Evolutionary conservation across 1,284 basidiomycete species (phyloP).

Genomic region (Trichosporon asahii): DNA sequence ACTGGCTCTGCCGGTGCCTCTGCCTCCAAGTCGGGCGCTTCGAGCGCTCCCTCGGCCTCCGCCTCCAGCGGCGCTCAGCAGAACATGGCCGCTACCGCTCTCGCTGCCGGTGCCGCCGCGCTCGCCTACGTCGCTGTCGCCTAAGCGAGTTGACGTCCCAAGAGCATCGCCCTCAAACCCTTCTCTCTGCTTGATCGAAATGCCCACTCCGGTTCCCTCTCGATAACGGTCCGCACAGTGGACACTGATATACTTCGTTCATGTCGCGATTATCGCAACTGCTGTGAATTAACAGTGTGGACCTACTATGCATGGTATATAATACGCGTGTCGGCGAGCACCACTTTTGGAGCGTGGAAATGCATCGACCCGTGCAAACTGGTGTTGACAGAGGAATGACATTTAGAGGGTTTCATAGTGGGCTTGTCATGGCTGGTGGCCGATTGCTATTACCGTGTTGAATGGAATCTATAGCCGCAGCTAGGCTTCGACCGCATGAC

Average conservation of each 20-base stretch:
- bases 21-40: neutral
- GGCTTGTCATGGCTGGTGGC: neutral
- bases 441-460: neutral
- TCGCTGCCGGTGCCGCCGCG: neutral
- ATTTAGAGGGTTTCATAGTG: neutral
- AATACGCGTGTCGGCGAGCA: neutral
- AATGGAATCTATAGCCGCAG: neutral
- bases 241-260: slow-evolving; percentile 2
- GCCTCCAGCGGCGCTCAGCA: neutral
- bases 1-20: neutral
- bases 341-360: neutral
- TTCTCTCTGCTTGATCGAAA: slow-evolving; percentile 1
- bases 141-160: neutral
- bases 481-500: neutral
- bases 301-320: slow-evolving; percentile 8
- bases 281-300: neutral
- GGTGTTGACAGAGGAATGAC: neutral
- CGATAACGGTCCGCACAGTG: neutral
- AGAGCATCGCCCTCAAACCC: neutral
- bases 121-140: slow-evolving; percentile 6
- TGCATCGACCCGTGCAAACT: neutral
- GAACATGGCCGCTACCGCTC: neutral
- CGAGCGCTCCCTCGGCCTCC: neutral
- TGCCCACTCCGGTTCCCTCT: neutral
- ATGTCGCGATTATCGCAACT: neutral